Base-by-base conservation (phyloP, 108 stramenopile species). In the Cylindrotheca closterium region DNA sequence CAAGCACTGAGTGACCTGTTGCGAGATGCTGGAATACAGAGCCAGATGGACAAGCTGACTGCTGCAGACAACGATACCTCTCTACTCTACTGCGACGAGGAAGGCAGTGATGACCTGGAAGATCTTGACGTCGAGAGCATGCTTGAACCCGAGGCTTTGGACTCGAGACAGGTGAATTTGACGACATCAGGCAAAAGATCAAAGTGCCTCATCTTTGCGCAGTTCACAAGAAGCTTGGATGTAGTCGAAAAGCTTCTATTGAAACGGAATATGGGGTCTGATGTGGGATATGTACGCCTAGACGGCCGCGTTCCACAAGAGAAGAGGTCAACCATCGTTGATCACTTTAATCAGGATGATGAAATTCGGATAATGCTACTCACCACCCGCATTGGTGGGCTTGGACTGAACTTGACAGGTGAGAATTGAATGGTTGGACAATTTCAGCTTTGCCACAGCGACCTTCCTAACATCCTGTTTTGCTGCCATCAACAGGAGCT, bases 151-250 rank as follows among this genome's bases (percentile, higher is more conserved):
- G 21, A 15, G 10, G 5, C 1, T 10, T 1, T 17, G 17, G 52
- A 21, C 10, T 48, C 24, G 19, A 10, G 32, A 22, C 17, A 19
- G 12, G 32, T n/a, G 3, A 19, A 30, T 2, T 37, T 26, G 19
- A 12, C 47, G 10, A 8, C 22, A n/a, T 18, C 58, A 15, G 8
- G 21, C 32, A 8, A 25, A 42, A 30, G 58, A 1, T 55, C 52
- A 37, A 95, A 91, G 57, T 92, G 89, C 61, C 75, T 95, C 31
- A 87, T 95, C 27, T 95, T 95, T 63, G 89, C 87, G 23, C 94
- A 95, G 60, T 92, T 92, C 69, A 79, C 81, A 30, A 61, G 75
- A 48, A 87, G 87, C 42, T 74, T 97, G 25, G 92, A 95, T 51
- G 69, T 91, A 32, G 81, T 97, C 1, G 94, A 97, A 72, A 58